Evolutionary conservation across 2,329 filamentous ascomycete species (phyloP).

Genomic region (Apiospora pterosperma): DNA sequence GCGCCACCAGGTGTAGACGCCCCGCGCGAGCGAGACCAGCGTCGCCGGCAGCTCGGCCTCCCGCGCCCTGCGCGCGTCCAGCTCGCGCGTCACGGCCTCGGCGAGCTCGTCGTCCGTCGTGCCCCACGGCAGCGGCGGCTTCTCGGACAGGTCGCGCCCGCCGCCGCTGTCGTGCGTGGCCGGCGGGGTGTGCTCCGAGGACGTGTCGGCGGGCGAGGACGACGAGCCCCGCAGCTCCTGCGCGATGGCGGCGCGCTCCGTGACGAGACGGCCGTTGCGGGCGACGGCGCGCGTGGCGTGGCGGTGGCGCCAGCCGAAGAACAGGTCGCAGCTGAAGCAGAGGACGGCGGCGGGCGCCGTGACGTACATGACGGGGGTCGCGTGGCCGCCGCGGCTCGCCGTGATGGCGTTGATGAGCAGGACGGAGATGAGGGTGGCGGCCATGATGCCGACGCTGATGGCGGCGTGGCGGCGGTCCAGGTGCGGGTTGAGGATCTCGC

Average conservation of each 20-base stretch:
- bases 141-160: not conserved
- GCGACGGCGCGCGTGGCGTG: slow-evolving; percentile 62
- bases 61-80: not conserved
- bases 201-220: not conserved
- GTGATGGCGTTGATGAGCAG: slow-evolving; percentile 63
- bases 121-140: not conserved
- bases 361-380: slow-evolving; percentile 59
- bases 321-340: slow-evolving; percentile 66
- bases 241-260: slow-evolving; percentile 28
- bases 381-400: slow-evolving; percentile 40
- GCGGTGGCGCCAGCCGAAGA: slow-evolving; percentile 59
- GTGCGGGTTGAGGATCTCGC: slow-evolving; percentile 73
- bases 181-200: not conserved
- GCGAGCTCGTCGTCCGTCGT: not conserved
- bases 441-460: slow-evolving; percentile 65
- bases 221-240: not conserved
- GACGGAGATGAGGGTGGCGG: slow-evolving; percentile 61
- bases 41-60: slow-evolving; percentile 32
- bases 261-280: slow-evolving; percentile 46
- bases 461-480: slow-evolving; percentile 62
- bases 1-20: slow-evolving; percentile 54
- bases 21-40: slow-evolving; percentile 45
- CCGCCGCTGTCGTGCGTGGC: not conserved
- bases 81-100: not conserved
- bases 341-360: slow-evolving; percentile 65